Evolutionary conservation across 2,329 filamentous ascomycete species (phyloP).

Genomic region (Mariannaea elegans): DNA sequence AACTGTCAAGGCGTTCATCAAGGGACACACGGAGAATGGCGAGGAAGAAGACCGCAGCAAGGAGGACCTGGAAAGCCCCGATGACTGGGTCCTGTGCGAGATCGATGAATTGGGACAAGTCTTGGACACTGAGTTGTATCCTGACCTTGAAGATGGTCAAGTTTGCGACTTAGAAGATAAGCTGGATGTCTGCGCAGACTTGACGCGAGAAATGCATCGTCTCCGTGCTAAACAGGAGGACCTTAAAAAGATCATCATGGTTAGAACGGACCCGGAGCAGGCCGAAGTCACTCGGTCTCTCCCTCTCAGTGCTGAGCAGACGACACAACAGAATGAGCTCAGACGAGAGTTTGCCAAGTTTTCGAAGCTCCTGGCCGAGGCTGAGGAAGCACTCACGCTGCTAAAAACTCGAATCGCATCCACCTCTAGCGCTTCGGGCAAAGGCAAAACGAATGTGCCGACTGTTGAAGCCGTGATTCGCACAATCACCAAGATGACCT

Average conservation of each 20-base stretch:
- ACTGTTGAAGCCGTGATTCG: constrained; percentile 92
- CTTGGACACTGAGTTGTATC: constrained; percentile 70
- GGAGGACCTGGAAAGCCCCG: constrained; percentile 73
- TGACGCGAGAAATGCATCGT: constrained; percentile 75
- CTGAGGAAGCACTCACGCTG: constrained; percentile 81
- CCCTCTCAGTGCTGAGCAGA: constrained; percentile 85
- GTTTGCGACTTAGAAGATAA: constrained; percentile 75
- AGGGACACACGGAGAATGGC: constrained; percentile 69
- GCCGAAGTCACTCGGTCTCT: constrained; percentile 71
- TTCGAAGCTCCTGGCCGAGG: constrained; percentile 76
- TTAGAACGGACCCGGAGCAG: constrained; percentile 73
- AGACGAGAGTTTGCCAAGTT: constrained; percentile 79
- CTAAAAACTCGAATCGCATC: constrained; percentile 80
- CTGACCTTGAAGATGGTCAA: constrained; percentile 71
- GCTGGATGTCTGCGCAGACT: constrained; percentile 71
- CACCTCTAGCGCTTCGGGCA: constrained; percentile 59
- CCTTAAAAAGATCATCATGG: constrained; percentile 77
- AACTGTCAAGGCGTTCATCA: constrained; percentile 71
- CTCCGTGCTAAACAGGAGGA: constrained; percentile 81
- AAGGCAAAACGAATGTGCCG: constrained; percentile 65
- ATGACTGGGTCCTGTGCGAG: constrained; percentile 80
- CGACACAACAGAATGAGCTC: constrained; percentile 83
- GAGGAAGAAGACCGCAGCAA: constrained; percentile 65
- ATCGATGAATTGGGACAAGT: constrained; percentile 73
- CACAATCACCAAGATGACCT: constrained; percentile 92